Evolutionary conservation across 768 basidiomycete genomes (phyloP).

Genomic region (Pholiota microspora): DNA sequence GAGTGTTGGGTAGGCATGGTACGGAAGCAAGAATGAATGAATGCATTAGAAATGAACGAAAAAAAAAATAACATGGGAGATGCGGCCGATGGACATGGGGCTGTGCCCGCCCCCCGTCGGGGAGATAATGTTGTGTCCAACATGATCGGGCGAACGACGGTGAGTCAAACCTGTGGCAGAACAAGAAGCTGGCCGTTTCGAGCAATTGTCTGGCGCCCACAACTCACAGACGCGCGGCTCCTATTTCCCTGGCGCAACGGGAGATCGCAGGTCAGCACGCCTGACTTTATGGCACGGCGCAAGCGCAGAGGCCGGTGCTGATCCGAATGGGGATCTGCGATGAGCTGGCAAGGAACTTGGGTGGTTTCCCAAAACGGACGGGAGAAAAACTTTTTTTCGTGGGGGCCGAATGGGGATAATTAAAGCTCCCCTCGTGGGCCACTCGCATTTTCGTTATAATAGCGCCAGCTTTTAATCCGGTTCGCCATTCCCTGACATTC

Average conservation of each 20-base stretch:
- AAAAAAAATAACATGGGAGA: neutral
- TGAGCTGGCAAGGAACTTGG: neutral
- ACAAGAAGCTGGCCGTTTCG: no score
- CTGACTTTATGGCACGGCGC: neutral
- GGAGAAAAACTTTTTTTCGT: slow-evolving; percentile 3
- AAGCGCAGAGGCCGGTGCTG: neutral
- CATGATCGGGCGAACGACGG: slow-evolving; percentile 8
- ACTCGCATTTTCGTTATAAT: slow-evolving; percentile 6
- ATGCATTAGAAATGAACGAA: neutral
- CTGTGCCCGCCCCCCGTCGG: no score
- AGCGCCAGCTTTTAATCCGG: slow-evolving; percentile 9
- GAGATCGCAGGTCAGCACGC: neutral
- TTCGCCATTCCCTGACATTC: slow-evolving; percentile 15
- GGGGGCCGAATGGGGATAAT: slow-evolving; percentile 15
- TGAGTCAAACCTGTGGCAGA: neutral
- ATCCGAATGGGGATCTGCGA: slow-evolving; percentile 1
- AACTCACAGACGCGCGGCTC: no score
- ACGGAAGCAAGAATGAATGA: neutral
- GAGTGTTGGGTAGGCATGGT: neutral
- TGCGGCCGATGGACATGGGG: neutral
- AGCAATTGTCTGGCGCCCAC: neutral
- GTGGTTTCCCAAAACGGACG: neutral
- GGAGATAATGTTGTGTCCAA: no score
- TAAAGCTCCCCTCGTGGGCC: neutral
- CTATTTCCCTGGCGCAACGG: no score